Evolutionary conservation across 768 basidiomycete genomes (phyloP), one percentile per base, ranked within the genome.

Genomic region (Russula sp.): DNA sequence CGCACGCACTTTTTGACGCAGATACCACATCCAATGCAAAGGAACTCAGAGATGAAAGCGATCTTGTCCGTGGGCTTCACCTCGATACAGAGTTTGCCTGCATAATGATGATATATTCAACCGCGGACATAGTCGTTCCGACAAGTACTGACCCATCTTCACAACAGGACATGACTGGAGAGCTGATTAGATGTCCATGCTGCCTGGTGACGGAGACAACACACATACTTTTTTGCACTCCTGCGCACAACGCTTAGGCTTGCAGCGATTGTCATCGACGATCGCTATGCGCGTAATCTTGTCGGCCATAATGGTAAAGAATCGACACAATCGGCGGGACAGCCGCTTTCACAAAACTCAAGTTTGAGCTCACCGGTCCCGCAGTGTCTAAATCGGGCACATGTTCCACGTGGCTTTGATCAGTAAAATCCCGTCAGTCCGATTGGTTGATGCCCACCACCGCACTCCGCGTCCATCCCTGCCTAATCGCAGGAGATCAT

Each of bases 21-120:
- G 70, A 99, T 98, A 90, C 97, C 97, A 75, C 97, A 99, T 69
- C 97, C 97, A 64, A 99, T 99, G 73, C 97, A 99, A 58, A 99
- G 80, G 73, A 96, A 94, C 74, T 99, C 97, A 32, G 97, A 98
- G 76, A 99, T 90, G 82, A 95, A 98, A 1, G 97, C 89, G 75
- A 98, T 97, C 80, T 98, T 98, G 77, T 97, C 95, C 8, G 86
- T 83, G 14, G 96, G 73, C 73, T 93, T 95, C 66, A 99, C 97
- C 76, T 98, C 97, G 68, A 98, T 98, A 79, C 97, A 99, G 25
- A 99, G 80, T 76, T 97, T 98, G 18, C 97, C 93, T 94, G 20
- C 61, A 35, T 14, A 67, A 22, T 10, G 6, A 39, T 52, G 25
- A 34, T 43, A 51, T 32, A 7, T 51, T 52, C 41, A 56, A 42